These are phyloP conservation scores for Opeltia flavorubescens DNA, from an alignment of 495 filamentous ascomycete genomes.

Conservation along the genomic window DNA sequence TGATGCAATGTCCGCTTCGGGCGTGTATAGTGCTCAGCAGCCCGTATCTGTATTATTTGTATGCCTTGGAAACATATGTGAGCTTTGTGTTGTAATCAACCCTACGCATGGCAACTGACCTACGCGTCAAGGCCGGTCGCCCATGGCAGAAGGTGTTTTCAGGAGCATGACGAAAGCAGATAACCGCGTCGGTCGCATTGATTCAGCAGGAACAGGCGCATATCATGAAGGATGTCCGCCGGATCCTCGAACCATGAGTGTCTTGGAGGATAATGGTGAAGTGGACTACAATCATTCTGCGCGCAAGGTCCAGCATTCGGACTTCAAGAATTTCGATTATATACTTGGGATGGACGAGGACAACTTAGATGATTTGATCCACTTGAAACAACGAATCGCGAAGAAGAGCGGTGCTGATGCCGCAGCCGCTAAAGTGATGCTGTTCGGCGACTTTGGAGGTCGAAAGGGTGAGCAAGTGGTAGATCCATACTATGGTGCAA, in stretches of 20 bases:
- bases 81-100: slow-evolving; percentile 14
- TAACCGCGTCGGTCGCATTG: slow-evolving; percentile 53
- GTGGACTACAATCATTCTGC: slow-evolving; percentile 63
- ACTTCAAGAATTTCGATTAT: slow-evolving; percentile 82
- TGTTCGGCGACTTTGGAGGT: slow-evolving; percentile 74
- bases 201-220: slow-evolving; percentile 78
- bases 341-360: slow-evolving; percentile 85
- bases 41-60: slow-evolving; percentile 79
- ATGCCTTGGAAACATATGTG: slow-evolving; percentile 93
- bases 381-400: slow-evolving; percentile 40
- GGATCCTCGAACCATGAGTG: slow-evolving; percentile 74
- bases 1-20: background rate
- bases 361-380: slow-evolving; percentile 61
- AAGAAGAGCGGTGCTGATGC: slow-evolving; percentile 31
- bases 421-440: slow-evolving; percentile 37
- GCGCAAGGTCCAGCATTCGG: slow-evolving; percentile 51
- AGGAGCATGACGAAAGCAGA: slow-evolving; percentile 49
- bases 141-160: slow-evolving; percentile 95
- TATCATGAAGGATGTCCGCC: slow-evolving; percentile 59
- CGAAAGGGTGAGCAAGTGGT: slow-evolving; percentile 57
- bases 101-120: slow-evolving; percentile 1
- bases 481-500: slow-evolving; percentile 86
- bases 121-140: slow-evolving; percentile 42
- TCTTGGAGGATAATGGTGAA: slow-evolving; percentile 60
- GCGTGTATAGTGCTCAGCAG: slow-evolving; percentile 6